Base-by-base conservation (phyloP, 768 basidiomycete species). In the Boletus tylopilopsis region DNA sequence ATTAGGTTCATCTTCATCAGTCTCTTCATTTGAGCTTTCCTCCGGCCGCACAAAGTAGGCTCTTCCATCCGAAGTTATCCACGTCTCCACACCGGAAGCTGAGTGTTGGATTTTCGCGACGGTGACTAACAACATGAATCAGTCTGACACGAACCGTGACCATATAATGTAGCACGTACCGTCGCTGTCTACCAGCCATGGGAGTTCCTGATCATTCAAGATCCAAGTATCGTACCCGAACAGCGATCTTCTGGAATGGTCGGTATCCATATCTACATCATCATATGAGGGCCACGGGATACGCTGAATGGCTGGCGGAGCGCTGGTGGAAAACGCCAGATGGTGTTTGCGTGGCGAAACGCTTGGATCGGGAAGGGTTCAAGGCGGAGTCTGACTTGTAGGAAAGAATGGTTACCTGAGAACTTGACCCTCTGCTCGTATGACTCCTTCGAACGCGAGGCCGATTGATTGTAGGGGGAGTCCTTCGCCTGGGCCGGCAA, bases 21-120 rank as follows among this genome's bases (percentile, higher is more conserved):
- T 41, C 6, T 30, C 45, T n/a, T 55, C 52, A 6, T 25, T 47
- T 12, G 50, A 40, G 44, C 60, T 69, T 53, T 82, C 81, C 42
- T 73, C 72, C 21, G 90, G 70, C 49, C 80, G 80, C 7, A 89
- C 88, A 54, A 90, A 79, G 62, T 93, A 93, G 10, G 78, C 87
- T 59, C 89, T 71, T 33, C 90, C 90, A 53, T 93, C 90, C 6
- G 87, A 89, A 2, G 90, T 89, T 40, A 90, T 78, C 90, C 90
- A 93, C 0, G 81, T 81, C 67, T 92, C 90, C 12, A 82, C 78
- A 21, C 80, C 80, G 21, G 80, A 78, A 4, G 70, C 61, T 34
- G 81, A 80, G 58, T 81, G 71, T 22, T 76, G 61, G n/a, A 93
- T 83, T 46, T 81, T 73, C 10, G 67, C 65, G n/a, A 91, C 76